These are phyloP conservation scores for Vachellia pachyceras DNA, from an alignment of 306 rosid genomes.

Conservation along the genomic window DNA sequence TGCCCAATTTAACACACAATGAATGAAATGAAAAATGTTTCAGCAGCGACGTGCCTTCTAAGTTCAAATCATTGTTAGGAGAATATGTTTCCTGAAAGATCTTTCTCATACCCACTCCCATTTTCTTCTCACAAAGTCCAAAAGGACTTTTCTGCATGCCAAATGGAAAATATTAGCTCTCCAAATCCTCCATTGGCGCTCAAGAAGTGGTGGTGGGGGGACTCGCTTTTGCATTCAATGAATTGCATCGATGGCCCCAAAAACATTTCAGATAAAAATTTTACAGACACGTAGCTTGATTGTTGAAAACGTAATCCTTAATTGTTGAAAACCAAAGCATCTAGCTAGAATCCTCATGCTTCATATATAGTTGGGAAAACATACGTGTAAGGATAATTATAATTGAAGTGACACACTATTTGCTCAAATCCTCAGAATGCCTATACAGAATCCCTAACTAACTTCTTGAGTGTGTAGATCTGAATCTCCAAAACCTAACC, in stretches of 20 bases:
- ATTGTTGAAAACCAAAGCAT: not conserved
- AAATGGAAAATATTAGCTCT: not conserved
- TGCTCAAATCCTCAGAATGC: not conserved
- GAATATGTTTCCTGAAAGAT: not conserved
- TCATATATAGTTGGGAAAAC: conserved; percentile 15
- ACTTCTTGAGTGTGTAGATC: conserved; percentile 10
- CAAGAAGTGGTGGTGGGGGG: not conserved
- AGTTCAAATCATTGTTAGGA: no score
- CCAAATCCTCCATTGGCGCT: not conserved
- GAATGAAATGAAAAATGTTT: no score
- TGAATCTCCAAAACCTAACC: conserved; percentile 26
- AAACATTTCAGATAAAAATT: not conserved
- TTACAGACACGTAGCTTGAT: not conserved
- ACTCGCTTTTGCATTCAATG: not conserved
- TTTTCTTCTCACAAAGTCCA: not conserved
- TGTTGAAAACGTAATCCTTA: no score
- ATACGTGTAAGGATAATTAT: not conserved
- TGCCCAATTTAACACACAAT: no score
- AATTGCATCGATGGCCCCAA: not conserved
- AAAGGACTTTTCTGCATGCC: not conserved
- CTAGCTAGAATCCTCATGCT: conserved; percentile 13
- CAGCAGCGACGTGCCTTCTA: no score
- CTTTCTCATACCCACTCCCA: not conserved
- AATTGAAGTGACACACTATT: not conserved
- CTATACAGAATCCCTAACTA: conserved; percentile 4